Evolutionary conservation across 192 early-diverging fungal species (phyloP).

Genomic region (Chytriomyces sp.): DNA sequence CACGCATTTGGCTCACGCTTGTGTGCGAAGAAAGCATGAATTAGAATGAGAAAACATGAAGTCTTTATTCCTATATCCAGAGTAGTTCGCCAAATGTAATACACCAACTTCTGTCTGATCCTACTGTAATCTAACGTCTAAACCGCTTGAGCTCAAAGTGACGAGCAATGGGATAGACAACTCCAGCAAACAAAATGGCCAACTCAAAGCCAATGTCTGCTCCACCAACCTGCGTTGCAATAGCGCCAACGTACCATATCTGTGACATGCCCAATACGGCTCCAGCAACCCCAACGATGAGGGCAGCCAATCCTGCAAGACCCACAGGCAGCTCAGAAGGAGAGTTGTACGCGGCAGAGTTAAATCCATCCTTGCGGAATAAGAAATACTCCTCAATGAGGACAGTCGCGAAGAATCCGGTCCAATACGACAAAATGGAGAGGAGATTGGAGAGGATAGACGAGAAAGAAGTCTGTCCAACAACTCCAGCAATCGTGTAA

Average conservation of each 20-base stretch:
- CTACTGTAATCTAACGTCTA: constrained; percentile 32
- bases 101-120: too few species aligned
- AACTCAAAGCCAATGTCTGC: constrained; percentile 40
- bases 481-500: constrained; percentile 32
- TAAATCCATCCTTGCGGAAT: not conserved
- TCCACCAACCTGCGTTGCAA: constrained; percentile 35
- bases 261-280: constrained; percentile 39
- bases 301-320: constrained; percentile 4
- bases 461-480: constrained; percentile 17
- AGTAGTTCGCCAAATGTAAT: too few species aligned
- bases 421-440: constrained; percentile 38
- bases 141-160: constrained; percentile 25
- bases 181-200: constrained; percentile 24
- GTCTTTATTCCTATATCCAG: too few species aligned
- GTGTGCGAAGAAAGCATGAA: too few species aligned
- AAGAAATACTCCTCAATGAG: constrained; percentile 16
- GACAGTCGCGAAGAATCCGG: constrained; percentile 26
- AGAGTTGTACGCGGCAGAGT: not conserved
- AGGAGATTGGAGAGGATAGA: constrained; percentile 29
- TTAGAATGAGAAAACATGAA: too few species aligned
- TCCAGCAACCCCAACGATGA: constrained; percentile 29
- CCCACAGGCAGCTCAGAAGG: not conserved
- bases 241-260: constrained; percentile 32
- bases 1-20: too few species aligned
- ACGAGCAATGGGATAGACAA: constrained; percentile 28